These are phyloP conservation scores for Nadsonia starkeyi-henricii DNA, from an alignment of 1,139 yeast genomes.

Conservation along the genomic window DNA sequence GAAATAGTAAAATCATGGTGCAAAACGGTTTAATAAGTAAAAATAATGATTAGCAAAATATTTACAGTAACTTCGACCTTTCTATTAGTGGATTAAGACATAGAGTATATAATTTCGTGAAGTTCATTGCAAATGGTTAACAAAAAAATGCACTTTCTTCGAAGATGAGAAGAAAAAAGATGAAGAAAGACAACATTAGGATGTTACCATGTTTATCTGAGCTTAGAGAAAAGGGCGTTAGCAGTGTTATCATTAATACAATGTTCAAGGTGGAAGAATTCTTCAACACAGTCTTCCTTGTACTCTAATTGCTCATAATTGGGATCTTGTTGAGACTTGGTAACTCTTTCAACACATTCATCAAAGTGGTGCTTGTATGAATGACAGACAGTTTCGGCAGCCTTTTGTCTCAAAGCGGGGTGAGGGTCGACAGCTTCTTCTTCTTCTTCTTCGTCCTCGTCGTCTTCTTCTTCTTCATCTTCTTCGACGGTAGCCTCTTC, in stretches of 20 bases:
- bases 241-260: constrained; percentile 88
- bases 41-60: neutral
- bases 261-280: constrained; percentile 93
- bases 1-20: no score
- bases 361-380: constrained; percentile 77
- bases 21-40: no score
- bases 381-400: constrained; percentile 53
- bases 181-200: neutral
- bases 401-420: constrained; percentile 22
- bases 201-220: constrained; percentile 39
- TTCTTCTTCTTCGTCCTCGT: constrained; percentile 35
- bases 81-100: neutral
- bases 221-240: constrained; percentile 74
- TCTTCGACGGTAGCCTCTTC: constrained; percentile 29
- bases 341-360: constrained; percentile 91
- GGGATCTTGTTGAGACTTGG: constrained; percentile 70
- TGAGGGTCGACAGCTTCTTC: constrained; percentile 31
- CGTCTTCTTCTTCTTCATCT: constrained; percentile 29
- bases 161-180: neutral
- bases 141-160: neutral
- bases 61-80: neutral
- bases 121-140: neutral
- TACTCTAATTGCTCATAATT: constrained; percentile 66
- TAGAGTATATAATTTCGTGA: neutral
- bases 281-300: constrained; percentile 97